Conservation (phyloP, 1,284 basidiomycete species). For the Ustilago curta region DNA sequence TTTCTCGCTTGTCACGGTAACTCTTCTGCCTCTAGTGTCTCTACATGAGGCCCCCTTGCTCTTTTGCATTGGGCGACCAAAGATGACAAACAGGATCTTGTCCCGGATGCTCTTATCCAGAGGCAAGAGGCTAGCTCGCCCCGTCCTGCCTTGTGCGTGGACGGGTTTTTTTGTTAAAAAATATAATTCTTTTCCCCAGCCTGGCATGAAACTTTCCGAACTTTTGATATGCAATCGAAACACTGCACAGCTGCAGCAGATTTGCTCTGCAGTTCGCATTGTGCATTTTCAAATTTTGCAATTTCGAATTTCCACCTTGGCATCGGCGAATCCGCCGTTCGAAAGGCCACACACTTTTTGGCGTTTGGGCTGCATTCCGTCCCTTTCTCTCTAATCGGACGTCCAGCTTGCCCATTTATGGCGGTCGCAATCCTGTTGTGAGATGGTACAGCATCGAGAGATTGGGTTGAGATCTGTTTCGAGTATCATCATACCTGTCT, state of each 20-base stretch:
- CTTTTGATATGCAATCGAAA: conserved; percentile 1
- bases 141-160: no score
- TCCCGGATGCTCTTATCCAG: no score
- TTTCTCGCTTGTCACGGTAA: background rate
- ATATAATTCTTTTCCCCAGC: background rate
- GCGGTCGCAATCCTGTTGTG: no score
- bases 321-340: conserved; percentile 23
- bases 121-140: no score
- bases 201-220: conserved; percentile 21
- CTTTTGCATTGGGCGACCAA: no score
- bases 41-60: no score
- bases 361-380: background rate
- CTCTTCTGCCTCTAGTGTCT: no score
- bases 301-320: conserved; percentile 23
- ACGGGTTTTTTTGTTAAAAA: background rate
- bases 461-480: no score
- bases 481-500: no score
- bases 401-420: background rate
- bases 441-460: no score
- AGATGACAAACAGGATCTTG: no score
- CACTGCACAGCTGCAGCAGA: conserved; percentile 6
- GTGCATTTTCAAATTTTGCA: background rate
- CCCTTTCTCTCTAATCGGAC: background rate
- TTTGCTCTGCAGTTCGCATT: conserved; percentile 1
- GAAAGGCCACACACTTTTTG: background rate